Evolutionary conservation across 805 yeast genomes (phyloP).

Genomic region (Suhomyces pyralidae): DNA sequence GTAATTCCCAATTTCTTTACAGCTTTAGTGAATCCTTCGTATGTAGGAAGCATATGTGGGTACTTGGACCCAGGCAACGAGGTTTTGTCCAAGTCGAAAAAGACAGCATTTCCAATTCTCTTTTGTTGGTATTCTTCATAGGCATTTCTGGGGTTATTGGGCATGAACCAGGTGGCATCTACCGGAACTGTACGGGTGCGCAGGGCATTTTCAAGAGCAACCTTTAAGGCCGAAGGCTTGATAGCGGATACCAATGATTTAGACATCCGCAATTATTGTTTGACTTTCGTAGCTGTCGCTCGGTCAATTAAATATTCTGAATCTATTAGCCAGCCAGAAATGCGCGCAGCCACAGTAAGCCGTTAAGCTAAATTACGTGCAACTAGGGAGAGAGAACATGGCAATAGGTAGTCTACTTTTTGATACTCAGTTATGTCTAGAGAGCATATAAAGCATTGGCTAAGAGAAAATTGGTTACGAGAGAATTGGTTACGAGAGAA

Average conservation of each 20-base stretch:
- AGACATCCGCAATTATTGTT: conserved; percentile 1
- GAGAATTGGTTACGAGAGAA: no score
- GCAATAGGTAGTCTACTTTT: no score
- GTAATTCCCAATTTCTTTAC: conserved; percentile 56
- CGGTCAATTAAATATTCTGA: neutral
- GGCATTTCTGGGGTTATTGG: conserved; percentile 63
- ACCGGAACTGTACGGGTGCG: conserved; percentile 50
- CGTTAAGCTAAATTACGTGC: no score
- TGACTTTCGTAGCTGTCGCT: neutral
- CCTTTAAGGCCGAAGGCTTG: conserved; percentile 12
- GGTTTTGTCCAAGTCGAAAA: conserved; percentile 73
- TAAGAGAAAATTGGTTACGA: neutral
- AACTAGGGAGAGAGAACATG: neutral
- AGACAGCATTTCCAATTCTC: conserved; percentile 65
- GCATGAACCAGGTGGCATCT: conserved; percentile 93
- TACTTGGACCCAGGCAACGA: conserved; percentile 57
- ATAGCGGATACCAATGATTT: conserved; percentile 9
- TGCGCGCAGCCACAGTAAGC: neutral
- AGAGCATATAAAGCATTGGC: neutral
- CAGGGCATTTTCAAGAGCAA: conserved; percentile 5
- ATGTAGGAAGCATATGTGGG: conserved; percentile 89
- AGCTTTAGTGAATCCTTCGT: conserved; percentile 50
- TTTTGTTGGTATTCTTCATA: conserved; percentile 51
- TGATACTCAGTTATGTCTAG: neutral
- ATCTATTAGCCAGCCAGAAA: neutral